These are phyloP conservation scores for Heimioporus sp. DNA, from an alignment of 768 basidiomycete species.

Conservation along the genomic window DNA sequence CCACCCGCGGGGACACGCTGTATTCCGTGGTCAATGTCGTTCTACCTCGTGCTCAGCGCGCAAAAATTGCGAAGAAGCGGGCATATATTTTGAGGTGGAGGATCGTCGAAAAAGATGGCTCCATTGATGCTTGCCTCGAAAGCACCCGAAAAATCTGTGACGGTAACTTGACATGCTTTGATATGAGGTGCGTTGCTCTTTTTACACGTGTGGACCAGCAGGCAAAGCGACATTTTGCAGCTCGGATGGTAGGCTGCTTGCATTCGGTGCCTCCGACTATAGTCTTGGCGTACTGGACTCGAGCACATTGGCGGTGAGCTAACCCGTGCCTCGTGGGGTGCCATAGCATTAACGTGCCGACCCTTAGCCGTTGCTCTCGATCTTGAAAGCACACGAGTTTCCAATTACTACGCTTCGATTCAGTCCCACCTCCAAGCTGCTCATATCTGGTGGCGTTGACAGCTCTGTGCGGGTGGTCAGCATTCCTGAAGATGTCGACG, in stretches of 20 bases:
- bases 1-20: slow-evolving; percentile 46
- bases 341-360: background rate
- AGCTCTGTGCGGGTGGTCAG: slow-evolving; percentile 77
- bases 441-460: slow-evolving; percentile 90
- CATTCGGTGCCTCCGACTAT: slow-evolving; percentile 85
- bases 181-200: slow-evolving; percentile 62
- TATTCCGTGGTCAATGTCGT: slow-evolving; percentile 75
- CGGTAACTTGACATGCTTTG: slow-evolving; percentile 83
- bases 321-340: background rate
- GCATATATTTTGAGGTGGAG: slow-evolving; percentile 77
- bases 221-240: slow-evolving; percentile 39
- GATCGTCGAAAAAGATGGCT: slow-evolving; percentile 55
- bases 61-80: slow-evolving; percentile 54
- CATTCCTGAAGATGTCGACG: slow-evolving; percentile 57
- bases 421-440: slow-evolving; percentile 74
- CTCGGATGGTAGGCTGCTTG: slow-evolving; percentile 76
- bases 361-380: slow-evolving; percentile 77
- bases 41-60: slow-evolving; percentile 53
- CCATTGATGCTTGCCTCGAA: slow-evolving; percentile 53
- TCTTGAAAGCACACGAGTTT: slow-evolving; percentile 93
- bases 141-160: slow-evolving; percentile 73
- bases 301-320: slow-evolving; percentile 66
- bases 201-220: slow-evolving; percentile 1
- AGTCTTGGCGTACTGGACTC: slow-evolving; percentile 84
- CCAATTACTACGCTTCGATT: slow-evolving; percentile 89